These are phyloP conservation scores for Alternaria ventricosa DNA, from an alignment of 2,329 filamentous ascomycete species.

Conservation along the genomic window DNA sequence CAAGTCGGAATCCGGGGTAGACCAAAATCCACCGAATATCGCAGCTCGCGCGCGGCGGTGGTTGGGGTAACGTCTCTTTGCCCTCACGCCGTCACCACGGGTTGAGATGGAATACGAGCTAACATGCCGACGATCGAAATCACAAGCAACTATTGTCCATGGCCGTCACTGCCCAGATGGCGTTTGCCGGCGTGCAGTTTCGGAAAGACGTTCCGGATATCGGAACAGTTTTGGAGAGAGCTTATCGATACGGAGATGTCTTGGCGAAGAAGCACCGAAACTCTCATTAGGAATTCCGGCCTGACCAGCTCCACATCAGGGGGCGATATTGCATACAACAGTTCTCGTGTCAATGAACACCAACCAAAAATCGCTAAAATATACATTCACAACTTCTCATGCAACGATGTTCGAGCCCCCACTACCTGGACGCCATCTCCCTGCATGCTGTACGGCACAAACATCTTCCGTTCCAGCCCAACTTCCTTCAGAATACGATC, in stretches of 20 bases:
- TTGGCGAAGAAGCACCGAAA: background rate
- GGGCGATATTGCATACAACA: background rate
- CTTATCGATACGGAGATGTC: background rate
- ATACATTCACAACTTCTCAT: background rate
- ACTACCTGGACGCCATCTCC: slow-evolving; percentile 11
- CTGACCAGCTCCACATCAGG: background rate
- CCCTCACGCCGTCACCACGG: background rate
- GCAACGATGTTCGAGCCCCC: background rate
- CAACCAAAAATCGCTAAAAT: background rate
- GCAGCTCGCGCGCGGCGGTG: background rate
- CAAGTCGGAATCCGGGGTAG: background rate
- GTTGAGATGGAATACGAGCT: background rate
- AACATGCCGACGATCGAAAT: background rate
- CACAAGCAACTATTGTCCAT: background rate
- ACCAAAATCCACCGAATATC: slow-evolving; percentile 4
- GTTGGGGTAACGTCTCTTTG: background rate
- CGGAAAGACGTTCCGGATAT: too few relatives aligned
- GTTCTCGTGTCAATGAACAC: background rate
- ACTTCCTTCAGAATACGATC: slow-evolving; percentile 4
- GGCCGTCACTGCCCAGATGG: background rate
- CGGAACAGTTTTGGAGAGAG: background rate
- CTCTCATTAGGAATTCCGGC: background rate
- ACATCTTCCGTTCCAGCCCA: slow-evolving; percentile 7
- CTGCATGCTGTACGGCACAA: slow-evolving; percentile 7
- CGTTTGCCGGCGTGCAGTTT: background rate